Evolutionary conservation across 129 eudicot species (phyloP), one percentile per base, ranked within the genome.

Genomic region (Ambrosia trifida): DNA sequence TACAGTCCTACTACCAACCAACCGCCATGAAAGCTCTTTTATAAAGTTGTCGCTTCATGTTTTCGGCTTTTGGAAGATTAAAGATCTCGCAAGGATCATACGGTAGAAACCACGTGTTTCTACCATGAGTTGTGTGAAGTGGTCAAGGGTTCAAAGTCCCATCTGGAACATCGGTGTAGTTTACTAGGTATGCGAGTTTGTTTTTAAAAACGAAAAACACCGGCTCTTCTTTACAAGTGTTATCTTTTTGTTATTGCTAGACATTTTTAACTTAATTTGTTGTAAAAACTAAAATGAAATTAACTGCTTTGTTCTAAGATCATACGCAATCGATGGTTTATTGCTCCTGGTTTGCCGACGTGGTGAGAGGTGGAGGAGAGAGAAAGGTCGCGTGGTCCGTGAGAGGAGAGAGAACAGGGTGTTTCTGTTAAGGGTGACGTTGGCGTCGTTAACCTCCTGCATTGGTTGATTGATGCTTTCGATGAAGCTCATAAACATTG

Each of bases 21-120:
- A 20, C 57, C 32, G 32, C 43, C 72, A 54, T 70, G 47, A 68
- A 46, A 68, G 70, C 54, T 58, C 62, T 76, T 33, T 11, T 50
- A 14, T 19, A 70, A 56, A 51, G 32, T 68, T 67, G 40, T 56
- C 62, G 31, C 40, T 50, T 52, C 58, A 70, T 70, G 64, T 71
- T 69, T 53, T 52, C 35, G 47, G 57, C 66, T 52, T 66, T 66
- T 44, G 64, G 70, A 43, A 30, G 67, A 63, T 19, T 46, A 52
- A 45, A 62, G 31, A 70, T 4, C 20, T 16, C 36, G 19, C 38
- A 68, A 18, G 60, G 57, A 3, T 43, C 17, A 52, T 74, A 64
- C 24, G 14, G 7, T 30, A 12, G 24, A 70, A 70, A 70, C 76
- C 76, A 16, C 31, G 62, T 73, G 49, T 72, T 72, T 33, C 45